phyloP scores from a whole-genome alignment of 768 basidiomycete genomes.

The Neoboletus subvelutipes region DNA sequence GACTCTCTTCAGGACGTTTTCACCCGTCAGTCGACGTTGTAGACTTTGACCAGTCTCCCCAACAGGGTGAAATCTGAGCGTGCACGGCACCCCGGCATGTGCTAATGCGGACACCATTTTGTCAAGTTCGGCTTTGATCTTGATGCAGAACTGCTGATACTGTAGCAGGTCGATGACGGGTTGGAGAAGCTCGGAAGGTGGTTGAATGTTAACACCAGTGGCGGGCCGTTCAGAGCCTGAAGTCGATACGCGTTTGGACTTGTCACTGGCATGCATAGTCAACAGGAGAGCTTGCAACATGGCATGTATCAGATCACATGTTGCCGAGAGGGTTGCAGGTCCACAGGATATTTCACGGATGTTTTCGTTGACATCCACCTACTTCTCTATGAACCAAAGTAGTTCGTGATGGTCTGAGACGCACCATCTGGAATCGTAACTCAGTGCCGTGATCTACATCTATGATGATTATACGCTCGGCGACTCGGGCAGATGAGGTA shows the following conservation, averaged over 20 bases:
- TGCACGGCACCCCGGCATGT: conserved; percentile 53
- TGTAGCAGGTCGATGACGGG: conserved; percentile 79
- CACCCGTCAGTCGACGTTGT: conserved; percentile 45
- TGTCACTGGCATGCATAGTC: conserved; percentile 53
- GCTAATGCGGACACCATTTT: conserved; percentile 49
- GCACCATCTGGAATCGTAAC: conserved; percentile 71
- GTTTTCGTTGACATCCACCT: conserved; percentile 37
- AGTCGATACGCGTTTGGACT: conserved; percentile 38
- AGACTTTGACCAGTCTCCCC: conserved; percentile 67
- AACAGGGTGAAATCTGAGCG: conserved; percentile 58
- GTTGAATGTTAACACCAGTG: conserved; percentile 4
- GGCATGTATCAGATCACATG: conserved; percentile 69
- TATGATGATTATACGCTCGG: conserved; percentile 73
- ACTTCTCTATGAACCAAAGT: conserved; percentile 5
- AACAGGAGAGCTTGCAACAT: conserved; percentile 64
- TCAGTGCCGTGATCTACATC: conserved; percentile 73
- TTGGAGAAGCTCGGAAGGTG: conserved; percentile 57
- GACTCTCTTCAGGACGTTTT: conserved; percentile 41
- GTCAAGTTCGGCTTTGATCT: conserved; percentile 57
- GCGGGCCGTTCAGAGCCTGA: conserved; percentile 30
- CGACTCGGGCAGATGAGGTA: conserved; percentile 73
- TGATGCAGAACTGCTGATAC: conserved; percentile 71
- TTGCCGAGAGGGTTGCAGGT: conserved; percentile 28
- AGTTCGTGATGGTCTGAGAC: conserved; percentile 18
- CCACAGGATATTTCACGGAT: conserved; percentile 8